A percentile compares a stretch with the other conserved stretches of the same genome.
Conservation (phyloP, 371 early-diverging fungal species). For the Mucor irregularis region DNA sequence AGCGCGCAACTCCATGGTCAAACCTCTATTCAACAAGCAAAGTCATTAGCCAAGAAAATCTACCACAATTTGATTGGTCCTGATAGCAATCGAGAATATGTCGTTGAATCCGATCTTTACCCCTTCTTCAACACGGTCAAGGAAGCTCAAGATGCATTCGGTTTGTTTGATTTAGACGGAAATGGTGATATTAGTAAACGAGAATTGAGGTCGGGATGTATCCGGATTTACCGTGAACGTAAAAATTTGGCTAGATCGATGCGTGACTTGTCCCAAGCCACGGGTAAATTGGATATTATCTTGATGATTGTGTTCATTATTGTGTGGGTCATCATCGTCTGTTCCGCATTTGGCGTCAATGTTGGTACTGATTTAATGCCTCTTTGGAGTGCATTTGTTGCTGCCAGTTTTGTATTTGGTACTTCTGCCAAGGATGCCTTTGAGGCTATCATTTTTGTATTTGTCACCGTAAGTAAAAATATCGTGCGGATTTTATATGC, state of each 20-base stretch:
- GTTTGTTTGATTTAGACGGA: slow-evolving; percentile 67
- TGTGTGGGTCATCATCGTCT: slow-evolving; percentile 37
- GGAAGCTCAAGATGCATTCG: slow-evolving; percentile 69
- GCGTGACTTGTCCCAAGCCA: slow-evolving; percentile 66
- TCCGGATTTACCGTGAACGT: slow-evolving; percentile 64
- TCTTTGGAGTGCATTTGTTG: slow-evolving; percentile 57
- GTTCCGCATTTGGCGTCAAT: slow-evolving; percentile 60
- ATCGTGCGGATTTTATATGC: neutral
- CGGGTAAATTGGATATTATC: slow-evolving; percentile 67
- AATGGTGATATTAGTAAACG: slow-evolving; percentile 67
- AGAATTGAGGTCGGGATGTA: slow-evolving; percentile 61
- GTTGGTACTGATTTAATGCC: slow-evolving; percentile 64
- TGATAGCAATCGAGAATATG: slow-evolving; percentile 33
- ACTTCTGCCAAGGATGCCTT: slow-evolving; percentile 65
- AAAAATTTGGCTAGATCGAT: slow-evolving; percentile 57
- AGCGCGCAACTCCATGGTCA: neutral
- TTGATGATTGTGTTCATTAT: slow-evolving; percentile 51
- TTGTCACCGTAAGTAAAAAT: slow-evolving; percentile 58
- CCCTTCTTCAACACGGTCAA: slow-evolving; percentile 58
- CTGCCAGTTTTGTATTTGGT: slow-evolving; percentile 66
- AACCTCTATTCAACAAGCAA: slow-evolving; percentile 50
- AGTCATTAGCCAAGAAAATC: slow-evolving; percentile 49
- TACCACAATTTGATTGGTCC: slow-evolving; percentile 40
- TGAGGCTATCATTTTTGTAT: slow-evolving; percentile 71
- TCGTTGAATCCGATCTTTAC: slow-evolving; percentile 49